A percentile compares a stretch with the other conserved stretches of the same genome.
Conservation (phyloP, 768 basidiomycete genomes). For the Mrakia blollopis region DNA sequence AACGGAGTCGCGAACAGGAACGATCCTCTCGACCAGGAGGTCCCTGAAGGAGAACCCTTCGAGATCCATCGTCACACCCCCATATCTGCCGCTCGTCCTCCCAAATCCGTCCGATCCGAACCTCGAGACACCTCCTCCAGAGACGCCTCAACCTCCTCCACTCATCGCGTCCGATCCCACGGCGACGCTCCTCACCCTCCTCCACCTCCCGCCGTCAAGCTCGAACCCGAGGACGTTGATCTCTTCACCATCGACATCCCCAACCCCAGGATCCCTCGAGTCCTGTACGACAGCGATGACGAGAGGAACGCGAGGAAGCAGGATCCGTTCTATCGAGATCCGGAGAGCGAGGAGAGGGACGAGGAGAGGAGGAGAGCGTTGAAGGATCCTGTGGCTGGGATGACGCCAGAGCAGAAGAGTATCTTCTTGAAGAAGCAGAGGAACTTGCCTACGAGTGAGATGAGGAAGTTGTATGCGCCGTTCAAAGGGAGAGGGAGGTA, state of each 20-base stretch:
- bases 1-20: background rate
- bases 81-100: background rate
- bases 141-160: background rate
- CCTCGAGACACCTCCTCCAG: background rate
- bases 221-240: background rate
- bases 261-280: no score
- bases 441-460: slow-evolving; percentile 35
- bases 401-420: slow-evolving; percentile 37
- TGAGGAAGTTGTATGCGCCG: slow-evolving; percentile 35
- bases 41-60: background rate
- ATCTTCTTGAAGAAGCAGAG: slow-evolving; percentile 34
- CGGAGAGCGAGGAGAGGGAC: background rate
- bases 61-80: background rate
- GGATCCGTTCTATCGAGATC: background rate
- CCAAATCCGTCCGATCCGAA: background rate
- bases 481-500: slow-evolving; percentile 43
- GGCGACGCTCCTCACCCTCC: background rate
- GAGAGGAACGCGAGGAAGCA: no score
- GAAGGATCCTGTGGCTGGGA: slow-evolving; percentile 13
- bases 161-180: background rate
- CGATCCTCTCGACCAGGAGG: background rate
- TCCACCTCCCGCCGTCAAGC: background rate
- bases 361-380: background rate
- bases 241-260: background rate
- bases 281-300: background rate